Percentiles rank a stretch among this genome's conserved stretches.
These are phyloP conservation scores for Camptophora hylomeconis DNA, from an alignment of 2,329 filamentous ascomycete species.

Conservation along the genomic window DNA sequence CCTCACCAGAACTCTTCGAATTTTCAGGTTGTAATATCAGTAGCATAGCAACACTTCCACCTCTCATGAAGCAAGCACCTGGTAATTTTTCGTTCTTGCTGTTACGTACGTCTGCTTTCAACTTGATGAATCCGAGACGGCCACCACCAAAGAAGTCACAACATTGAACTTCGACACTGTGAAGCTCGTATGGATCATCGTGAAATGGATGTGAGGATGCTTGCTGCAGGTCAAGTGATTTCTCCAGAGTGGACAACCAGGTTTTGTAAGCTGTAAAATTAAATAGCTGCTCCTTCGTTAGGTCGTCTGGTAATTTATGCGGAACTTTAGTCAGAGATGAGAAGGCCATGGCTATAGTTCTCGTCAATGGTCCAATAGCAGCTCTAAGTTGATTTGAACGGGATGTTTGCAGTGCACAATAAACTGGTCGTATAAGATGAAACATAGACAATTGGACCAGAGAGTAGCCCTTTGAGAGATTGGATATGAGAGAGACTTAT, in stretches of 20 bases:
- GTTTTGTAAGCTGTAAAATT: conserved; percentile 41
- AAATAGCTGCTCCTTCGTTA: conserved; percentile 32
- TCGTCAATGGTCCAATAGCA: too few species aligned
- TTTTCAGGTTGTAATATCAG: conserved; percentile 43
- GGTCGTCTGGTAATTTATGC: conserved; percentile 29
- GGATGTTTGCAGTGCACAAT: too few species aligned
- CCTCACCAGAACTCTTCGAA: conserved; percentile 23
- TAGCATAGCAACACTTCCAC: conserved; percentile 45
- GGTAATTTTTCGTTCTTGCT: conserved; percentile 38
- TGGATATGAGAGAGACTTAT: too few species aligned
- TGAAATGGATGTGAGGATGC: conserved; percentile 37
- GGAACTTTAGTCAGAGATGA: too few species aligned
- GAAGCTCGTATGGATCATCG: conserved; percentile 36
- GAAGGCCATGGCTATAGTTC: too few species aligned
- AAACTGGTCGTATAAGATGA: too few species aligned
- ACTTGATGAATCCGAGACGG: conserved; percentile 43
- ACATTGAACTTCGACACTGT: conserved; percentile 40
- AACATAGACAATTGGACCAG: too few species aligned
- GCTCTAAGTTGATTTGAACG: too few species aligned
- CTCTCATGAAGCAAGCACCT: conserved; percentile 44
- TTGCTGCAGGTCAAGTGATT: conserved; percentile 35
- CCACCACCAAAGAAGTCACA: conserved; percentile 38
- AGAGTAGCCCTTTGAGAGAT: too few species aligned
- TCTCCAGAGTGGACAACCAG: conserved; percentile 39
- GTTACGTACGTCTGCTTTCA: conserved; percentile 42